A percentile compares a stretch with the other conserved stretches of the same genome.
These are phyloP conservation scores for Arthrobotrys sinensis DNA, from an alignment of 2,329 filamentous ascomycete genomes.

Conservation along the genomic window DNA sequence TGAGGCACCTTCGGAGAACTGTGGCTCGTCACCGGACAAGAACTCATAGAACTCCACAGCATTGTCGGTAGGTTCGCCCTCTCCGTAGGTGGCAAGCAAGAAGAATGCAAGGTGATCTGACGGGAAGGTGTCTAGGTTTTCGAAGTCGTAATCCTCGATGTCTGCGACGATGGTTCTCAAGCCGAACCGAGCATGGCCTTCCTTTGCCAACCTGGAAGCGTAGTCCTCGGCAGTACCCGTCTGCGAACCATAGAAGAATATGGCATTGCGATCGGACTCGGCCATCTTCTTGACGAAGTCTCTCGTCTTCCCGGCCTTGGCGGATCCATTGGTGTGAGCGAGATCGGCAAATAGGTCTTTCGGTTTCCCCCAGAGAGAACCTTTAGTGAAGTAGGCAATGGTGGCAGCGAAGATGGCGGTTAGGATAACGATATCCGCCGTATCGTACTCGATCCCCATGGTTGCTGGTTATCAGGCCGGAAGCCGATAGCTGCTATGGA, in stretches of 20 bases:
- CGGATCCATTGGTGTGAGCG: slow-evolving; percentile 74
- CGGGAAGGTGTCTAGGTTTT: slow-evolving; percentile 90
- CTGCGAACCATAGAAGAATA: slow-evolving; percentile 98
- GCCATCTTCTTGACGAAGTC: slow-evolving; percentile 97
- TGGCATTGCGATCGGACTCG: slow-evolving; percentile 94
- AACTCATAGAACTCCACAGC: slow-evolving; percentile 99
- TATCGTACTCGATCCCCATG: slow-evolving; percentile 93
- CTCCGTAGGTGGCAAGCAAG: slow-evolving; percentile 95
- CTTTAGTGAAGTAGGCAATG: slow-evolving; percentile 96
- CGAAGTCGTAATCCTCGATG: slow-evolving; percentile 96
- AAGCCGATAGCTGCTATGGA: not conserved
- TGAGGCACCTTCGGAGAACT: slow-evolving; percentile 80
- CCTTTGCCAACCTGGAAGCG: slow-evolving; percentile 94
- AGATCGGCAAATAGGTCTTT: slow-evolving; percentile 89
- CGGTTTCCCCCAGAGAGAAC: slow-evolving; percentile 88
- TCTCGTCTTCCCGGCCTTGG: slow-evolving; percentile 85
- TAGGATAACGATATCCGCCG: slow-evolving; percentile 93
- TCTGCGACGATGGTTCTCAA: slow-evolving; percentile 99
- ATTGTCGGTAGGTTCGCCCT: slow-evolving; percentile 98
- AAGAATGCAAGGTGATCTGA: slow-evolving; percentile 95
- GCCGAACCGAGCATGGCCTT: slow-evolving; percentile 95
- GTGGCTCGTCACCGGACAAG: slow-evolving; percentile 83
- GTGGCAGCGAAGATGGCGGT: slow-evolving; percentile 86
- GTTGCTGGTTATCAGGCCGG: slow-evolving; percentile 2
- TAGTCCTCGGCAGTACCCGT: slow-evolving; percentile 99